Percentiles rank a stretch among this genome's conserved stretches.
These are phyloP conservation scores for Pichia nanzhaoensis DNA, from an alignment of 805 yeast species.

Conservation along the genomic window DNA sequence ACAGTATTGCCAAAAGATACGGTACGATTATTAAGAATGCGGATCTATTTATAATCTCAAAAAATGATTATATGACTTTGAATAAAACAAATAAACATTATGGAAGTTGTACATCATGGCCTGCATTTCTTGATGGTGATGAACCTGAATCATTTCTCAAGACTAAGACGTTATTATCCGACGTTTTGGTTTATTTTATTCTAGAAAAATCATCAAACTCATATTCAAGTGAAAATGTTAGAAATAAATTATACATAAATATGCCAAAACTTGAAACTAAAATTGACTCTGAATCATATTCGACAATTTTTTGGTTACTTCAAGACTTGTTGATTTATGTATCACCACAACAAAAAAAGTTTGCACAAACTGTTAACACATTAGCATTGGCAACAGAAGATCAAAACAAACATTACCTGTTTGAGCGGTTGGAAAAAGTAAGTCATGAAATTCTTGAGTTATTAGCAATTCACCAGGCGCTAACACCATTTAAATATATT, in stretches of 20 bases:
- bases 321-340: constrained; percentile 52
- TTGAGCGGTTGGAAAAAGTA: constrained; percentile 9
- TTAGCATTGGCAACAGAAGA: constrained; percentile 65
- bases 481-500: constrained; percentile 41
- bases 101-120: constrained; percentile 68
- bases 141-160: constrained; percentile 43
- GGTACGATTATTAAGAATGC: constrained; percentile 67
- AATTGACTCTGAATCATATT: constrained; percentile 70
- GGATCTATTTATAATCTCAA: constrained; percentile 60
- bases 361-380: constrained; percentile 56
- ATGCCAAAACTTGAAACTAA: constrained; percentile 62
- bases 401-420: constrained; percentile 40
- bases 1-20: constrained; percentile 55
- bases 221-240: constrained; percentile 20
- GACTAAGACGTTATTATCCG: constrained; percentile 40
- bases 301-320: constrained; percentile 54
- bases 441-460: constrained; percentile 10
- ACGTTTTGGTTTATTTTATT: constrained; percentile 55
- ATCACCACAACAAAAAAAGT: constrained; percentile 59
- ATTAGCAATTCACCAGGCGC: constrained; percentile 13
- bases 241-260: constrained; percentile 51
- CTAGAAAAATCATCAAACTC: constrained; percentile 49
- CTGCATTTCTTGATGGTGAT: constrained; percentile 78
- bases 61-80: constrained; percentile 41
- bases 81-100: constrained; percentile 36